Evolutionary conservation across 805 yeast species (phyloP).

Genomic region (Cyberlindnera euphorbiae): DNA sequence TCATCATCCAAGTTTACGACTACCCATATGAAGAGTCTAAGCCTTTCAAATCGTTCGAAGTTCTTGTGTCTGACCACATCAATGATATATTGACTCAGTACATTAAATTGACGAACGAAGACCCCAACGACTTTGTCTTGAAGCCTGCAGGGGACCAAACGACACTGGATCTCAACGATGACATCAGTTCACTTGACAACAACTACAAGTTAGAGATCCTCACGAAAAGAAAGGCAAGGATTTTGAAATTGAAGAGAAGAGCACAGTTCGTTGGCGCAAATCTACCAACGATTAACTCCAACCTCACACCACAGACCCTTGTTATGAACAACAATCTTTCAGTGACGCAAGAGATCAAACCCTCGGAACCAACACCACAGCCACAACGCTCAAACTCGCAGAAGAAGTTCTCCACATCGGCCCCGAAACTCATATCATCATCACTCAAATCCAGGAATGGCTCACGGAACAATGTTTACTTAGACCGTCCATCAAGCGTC

Average conservation of each 20-base stretch:
- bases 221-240: slow-evolving; percentile 38
- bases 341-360: slow-evolving; percentile 1
- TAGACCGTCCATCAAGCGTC: no score
- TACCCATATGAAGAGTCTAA: slow-evolving; percentile 31
- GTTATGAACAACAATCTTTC: slow-evolving; percentile 9
- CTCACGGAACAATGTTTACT: slow-evolving; percentile 26
- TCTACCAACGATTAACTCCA: slow-evolving; percentile 26
- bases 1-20: slow-evolving; percentile 29
- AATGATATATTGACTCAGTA: slow-evolving; percentile 34
- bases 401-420: slow-evolving; percentile 3
- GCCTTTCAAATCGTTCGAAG: slow-evolving; percentile 25
- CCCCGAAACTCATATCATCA: slow-evolving; percentile 13
- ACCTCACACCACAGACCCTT: slow-evolving; percentile 27
- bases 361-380: background rate
- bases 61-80: slow-evolving; percentile 30
- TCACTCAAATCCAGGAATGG: slow-evolving; percentile 32
- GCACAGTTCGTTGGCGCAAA: slow-evolving; percentile 21
- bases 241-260: slow-evolving; percentile 29
- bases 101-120: slow-evolving; percentile 30
- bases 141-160: slow-evolving; percentile 30
- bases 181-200: slow-evolving; percentile 38
- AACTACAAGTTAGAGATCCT: slow-evolving; percentile 37
- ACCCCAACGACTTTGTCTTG: slow-evolving; percentile 32
- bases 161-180: slow-evolving; percentile 33
- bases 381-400: slow-evolving; percentile 2